These are phyloP conservation scores for Schwanniomyces etchellsii DNA, from an alignment of 1,139 yeast species.

Conservation along the genomic window DNA sequence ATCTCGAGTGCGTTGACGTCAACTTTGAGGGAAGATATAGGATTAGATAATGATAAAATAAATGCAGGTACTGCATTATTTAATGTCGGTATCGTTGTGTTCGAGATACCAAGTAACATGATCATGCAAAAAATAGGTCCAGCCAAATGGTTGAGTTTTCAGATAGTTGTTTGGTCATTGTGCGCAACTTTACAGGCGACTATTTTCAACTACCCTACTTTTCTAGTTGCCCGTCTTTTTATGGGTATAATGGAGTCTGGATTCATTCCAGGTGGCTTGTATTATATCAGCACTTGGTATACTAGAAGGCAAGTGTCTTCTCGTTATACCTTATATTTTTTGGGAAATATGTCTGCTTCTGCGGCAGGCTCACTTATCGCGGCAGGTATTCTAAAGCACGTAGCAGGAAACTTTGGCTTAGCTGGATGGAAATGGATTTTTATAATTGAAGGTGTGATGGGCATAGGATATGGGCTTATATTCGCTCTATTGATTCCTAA, in stretches of 20 bases:
- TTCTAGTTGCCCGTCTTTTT: constrained; percentile 53
- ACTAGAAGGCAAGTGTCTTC: constrained; percentile 47
- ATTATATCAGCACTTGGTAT: constrained; percentile 59
- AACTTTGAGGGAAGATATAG: constrained; percentile 53
- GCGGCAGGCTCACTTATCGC: constrained; percentile 62
- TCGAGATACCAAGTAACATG: constrained; percentile 47
- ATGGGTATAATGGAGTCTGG: constrained; percentile 62
- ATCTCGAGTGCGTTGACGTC: constrained; percentile 67
- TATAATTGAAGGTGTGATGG: constrained; percentile 58
- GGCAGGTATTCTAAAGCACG: constrained; percentile 46
- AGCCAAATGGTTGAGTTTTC: constrained; percentile 48
- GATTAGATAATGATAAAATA: constrained; percentile 62
- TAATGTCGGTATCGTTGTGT: constrained; percentile 52
- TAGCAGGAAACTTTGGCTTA: constrained; percentile 45
- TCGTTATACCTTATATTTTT: constrained; percentile 55
- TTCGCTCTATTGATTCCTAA: constrained; percentile 67
- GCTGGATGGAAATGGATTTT: constrained; percentile 74
- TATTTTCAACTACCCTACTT: constrained; percentile 40
- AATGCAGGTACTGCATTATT: constrained; percentile 56
- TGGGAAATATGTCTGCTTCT: constrained; percentile 57
- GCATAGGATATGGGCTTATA: constrained; percentile 49
- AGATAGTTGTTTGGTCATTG: constrained; percentile 63
- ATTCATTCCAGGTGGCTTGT: constrained; percentile 54
- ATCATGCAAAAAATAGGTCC: constrained; percentile 44
- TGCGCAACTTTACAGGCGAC: constrained; percentile 52